Percentiles rank a stretch among this genome's conserved stretches.
These are phyloP conservation scores for Gymnopus androsaceus DNA, from an alignment of 1,284 basidiomycete species.

Conservation along the genomic window DNA sequence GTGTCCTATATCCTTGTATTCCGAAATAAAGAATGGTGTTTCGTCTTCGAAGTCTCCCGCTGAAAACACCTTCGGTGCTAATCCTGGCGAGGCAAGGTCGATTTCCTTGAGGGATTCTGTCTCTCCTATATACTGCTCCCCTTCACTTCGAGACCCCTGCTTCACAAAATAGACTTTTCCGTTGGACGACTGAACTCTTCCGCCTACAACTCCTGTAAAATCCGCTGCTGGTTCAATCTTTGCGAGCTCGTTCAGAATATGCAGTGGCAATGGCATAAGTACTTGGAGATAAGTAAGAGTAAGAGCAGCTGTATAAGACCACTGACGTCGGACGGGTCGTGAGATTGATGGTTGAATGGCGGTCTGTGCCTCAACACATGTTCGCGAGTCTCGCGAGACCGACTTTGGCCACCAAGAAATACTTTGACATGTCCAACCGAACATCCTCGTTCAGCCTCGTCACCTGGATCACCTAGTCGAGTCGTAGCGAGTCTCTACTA, in stretches of 20 bases:
- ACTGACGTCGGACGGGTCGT: no score
- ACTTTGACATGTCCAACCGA: no score
- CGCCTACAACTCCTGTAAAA: constrained; percentile 46
- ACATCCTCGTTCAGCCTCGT: no score
- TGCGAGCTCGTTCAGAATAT: constrained; percentile 46
- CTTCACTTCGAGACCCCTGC: constrained; percentile 48
- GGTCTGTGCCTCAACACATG: no score
- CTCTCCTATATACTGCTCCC: constrained; percentile 73
- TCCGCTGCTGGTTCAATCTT: constrained; percentile 49
- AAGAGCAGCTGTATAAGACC: neutral
- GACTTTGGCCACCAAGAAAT: no score
- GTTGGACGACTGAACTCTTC: constrained; percentile 56
- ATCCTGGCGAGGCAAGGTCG: constrained; percentile 59
- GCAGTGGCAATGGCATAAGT: constrained; percentile 24
- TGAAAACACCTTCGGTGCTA: constrained; percentile 66
- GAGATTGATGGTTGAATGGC: no score
- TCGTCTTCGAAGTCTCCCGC: constrained; percentile 48
- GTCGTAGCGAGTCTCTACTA: no score
- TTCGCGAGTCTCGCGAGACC: no score
- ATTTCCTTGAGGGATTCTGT: constrained; percentile 73
- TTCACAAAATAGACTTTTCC: constrained; percentile 66
- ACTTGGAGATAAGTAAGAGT: neutral
- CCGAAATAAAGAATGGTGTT: constrained; percentile 69
- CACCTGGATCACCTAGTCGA: no score
- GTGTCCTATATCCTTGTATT: constrained; percentile 66